Conservation (phyloP, 1,284 basidiomycete species). For the Puccinia polysora region DNA sequence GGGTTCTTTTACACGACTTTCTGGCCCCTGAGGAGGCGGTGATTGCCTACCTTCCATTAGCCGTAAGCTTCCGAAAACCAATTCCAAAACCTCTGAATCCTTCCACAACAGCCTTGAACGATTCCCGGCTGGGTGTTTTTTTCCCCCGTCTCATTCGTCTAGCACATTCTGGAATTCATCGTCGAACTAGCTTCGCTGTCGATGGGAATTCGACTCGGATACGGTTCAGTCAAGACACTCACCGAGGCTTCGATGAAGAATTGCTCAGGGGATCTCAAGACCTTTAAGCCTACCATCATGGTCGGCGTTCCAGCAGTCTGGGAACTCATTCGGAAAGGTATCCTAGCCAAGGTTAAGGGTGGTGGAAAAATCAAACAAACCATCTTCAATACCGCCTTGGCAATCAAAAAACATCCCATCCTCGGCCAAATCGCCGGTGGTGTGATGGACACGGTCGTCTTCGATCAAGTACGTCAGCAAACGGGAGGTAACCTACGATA, state of each 20-base stretch:
- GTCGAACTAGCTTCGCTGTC: slow-evolving; percentile 47
- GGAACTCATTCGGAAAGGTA: slow-evolving; percentile 78
- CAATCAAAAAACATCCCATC: slow-evolving; percentile 63
- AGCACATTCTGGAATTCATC: slow-evolving; percentile 44
- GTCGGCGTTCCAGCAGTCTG: slow-evolving; percentile 76
- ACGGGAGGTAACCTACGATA: slow-evolving; percentile 76
- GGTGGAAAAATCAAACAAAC: slow-evolving; percentile 66
- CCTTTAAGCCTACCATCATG: slow-evolving; percentile 77
- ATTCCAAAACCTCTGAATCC: background rate
- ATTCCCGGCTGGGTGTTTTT: background rate
- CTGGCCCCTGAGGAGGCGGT: slow-evolving; percentile 63
- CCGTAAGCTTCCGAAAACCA: slow-evolving; percentile 46
- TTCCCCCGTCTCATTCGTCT: background rate
- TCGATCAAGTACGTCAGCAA: slow-evolving; percentile 69
- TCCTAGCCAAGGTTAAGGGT: slow-evolving; percentile 67
- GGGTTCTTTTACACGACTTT: slow-evolving; percentile 70
- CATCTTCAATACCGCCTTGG: slow-evolving; percentile 68
- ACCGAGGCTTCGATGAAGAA: slow-evolving; percentile 84
- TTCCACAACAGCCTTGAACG: background rate
- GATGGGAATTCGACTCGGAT: slow-evolving; percentile 73
- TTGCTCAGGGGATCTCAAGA: slow-evolving; percentile 79
- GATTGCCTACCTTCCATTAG: slow-evolving; percentile 42
- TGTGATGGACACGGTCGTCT: slow-evolving; percentile 70
- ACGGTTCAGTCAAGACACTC: slow-evolving; percentile 90
- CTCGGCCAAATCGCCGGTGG: slow-evolving; percentile 61